Evolutionary conservation across 345 rosid genomes (phyloP).

Genomic region (Chamaenerion angustifolium): DNA sequence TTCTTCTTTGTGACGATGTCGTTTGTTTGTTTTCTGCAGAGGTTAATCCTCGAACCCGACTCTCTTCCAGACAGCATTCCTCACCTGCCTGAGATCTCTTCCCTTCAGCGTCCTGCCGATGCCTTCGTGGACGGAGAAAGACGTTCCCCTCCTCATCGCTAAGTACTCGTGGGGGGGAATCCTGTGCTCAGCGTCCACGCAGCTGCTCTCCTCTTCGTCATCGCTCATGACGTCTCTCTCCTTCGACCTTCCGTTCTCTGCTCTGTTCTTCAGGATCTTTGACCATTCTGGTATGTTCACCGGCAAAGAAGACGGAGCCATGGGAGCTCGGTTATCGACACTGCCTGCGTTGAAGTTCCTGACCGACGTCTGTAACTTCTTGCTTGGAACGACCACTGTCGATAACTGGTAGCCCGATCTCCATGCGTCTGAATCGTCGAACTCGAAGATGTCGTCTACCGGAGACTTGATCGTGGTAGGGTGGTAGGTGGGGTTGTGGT

Average conservation of each 20-base stretch:
- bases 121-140: slow-evolving; percentile 38
- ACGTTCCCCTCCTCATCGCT: slow-evolving; percentile 29
- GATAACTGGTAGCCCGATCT: neutral
- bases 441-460: slow-evolving; percentile 5
- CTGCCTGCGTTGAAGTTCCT: slow-evolving; percentile 1
- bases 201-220: neutral
- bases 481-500: neutral
- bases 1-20: neutral
- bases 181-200: slow-evolving; percentile 6
- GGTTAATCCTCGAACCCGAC: slow-evolving; percentile 33
- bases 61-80: slow-evolving; percentile 34
- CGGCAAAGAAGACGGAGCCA: slow-evolving; percentile 9
- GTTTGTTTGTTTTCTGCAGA: too few relatives aligned
- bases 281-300: slow-evolving; percentile 15
- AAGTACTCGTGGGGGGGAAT: slow-evolving; percentile 32
- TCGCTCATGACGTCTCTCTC: neutral
- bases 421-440: slow-evolving; percentile 8
- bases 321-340: neutral
- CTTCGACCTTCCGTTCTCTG: neutral
- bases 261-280: slow-evolving; percentile 2
- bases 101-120: slow-evolving; percentile 36
- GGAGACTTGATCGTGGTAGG: neutral
- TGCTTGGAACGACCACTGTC: neutral
- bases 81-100: slow-evolving; percentile 31
- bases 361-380: neutral